phyloP scores from a whole-genome alignment of 1,284 basidiomycete species.

The Termitomyces sp. region DNA sequence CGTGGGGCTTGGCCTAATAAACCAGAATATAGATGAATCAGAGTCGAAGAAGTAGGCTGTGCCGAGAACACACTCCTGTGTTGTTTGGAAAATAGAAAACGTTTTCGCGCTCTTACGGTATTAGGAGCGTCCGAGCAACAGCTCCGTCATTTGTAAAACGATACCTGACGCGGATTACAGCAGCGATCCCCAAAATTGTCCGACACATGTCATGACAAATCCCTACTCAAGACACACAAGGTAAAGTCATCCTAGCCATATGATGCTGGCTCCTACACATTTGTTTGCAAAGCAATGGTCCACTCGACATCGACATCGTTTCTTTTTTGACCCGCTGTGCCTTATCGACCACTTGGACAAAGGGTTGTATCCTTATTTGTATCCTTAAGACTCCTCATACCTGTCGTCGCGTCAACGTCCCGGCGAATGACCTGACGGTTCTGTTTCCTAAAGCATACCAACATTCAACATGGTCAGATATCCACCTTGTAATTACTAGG shows the following conservation, averaged over 20 bases:
- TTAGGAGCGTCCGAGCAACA: background rate
- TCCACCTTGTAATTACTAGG: too few species aligned
- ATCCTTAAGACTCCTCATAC: background rate
- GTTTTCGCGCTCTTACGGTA: background rate
- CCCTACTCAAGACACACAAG: background rate
- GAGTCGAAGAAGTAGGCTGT: slow-evolving; percentile 31
- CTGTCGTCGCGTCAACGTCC: too few species aligned
- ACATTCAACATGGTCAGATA: too few species aligned
- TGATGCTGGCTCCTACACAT: too few species aligned
- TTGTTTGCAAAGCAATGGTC: too few species aligned
- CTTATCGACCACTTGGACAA: slow-evolving; percentile 70
- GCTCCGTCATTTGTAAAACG: background rate
- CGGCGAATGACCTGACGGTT: too few species aligned
- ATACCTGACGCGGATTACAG: background rate
- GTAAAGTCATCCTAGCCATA: too few species aligned
- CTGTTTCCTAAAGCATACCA: too few species aligned
- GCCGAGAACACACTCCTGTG: background rate
- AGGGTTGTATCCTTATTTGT: slow-evolving; percentile 77
- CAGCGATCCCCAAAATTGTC: background rate
- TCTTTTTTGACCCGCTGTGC: slow-evolving; percentile 28
- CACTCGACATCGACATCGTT: too few species aligned
- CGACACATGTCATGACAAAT: too few species aligned
- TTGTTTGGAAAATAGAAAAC: background rate
- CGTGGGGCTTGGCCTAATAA: slow-evolving; percentile 70
- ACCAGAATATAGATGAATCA: slow-evolving; percentile 37